Evolutionary conservation across 1,139 yeast genomes (phyloP), one percentile per base, ranked within the genome.

Genomic region (Hemisphaericaspora lyxosophila): DNA sequence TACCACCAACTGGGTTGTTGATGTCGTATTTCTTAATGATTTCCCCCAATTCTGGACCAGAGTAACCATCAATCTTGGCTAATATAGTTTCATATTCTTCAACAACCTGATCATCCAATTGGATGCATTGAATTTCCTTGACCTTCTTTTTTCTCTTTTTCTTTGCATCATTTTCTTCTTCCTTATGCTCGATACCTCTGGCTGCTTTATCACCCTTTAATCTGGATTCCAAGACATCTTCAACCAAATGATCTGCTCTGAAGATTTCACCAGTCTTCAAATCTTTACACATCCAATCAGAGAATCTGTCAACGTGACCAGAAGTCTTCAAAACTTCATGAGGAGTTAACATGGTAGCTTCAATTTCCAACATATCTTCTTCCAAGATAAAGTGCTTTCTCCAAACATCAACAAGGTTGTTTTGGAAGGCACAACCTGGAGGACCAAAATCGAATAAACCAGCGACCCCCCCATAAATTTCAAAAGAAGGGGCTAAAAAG

Each of bases 241-340:
- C 98, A 39, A 94, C 95, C 58, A 94, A 73, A 64, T 94, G 98
- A 64, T 94, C 99, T 37, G 97, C 97, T 69, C 99, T 81, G 75
- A 94, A 94, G 54, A 94, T 94, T 69, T 94, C 99, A 49, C 98
- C 98, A 34, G 97, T 85, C 60, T 87, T 85, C 58, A 81, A 73
- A 66, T 94, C 99, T 60, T 85, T 84, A 67, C 96, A 89, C 98
- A 94, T 92, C 97, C 97, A 94, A 65, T 94, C 99, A 47, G 97
- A 87, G 62, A 94, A 94, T 74, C 94, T 92, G 64, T 92, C 98
- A 47, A 94, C 98, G 64, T 94, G 99, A 53, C 99, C 99, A 37
- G 97, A 90, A 33, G 98, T 94, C 71, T 94, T 94, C 63, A 94
- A 77, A 32, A 94, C 98, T 61, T 94, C 98, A 57, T 87, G 84